Evolutionary conservation across 163 green algal genomes (phyloP).

Genomic region (Trebouxiophyceae sp.): DNA sequence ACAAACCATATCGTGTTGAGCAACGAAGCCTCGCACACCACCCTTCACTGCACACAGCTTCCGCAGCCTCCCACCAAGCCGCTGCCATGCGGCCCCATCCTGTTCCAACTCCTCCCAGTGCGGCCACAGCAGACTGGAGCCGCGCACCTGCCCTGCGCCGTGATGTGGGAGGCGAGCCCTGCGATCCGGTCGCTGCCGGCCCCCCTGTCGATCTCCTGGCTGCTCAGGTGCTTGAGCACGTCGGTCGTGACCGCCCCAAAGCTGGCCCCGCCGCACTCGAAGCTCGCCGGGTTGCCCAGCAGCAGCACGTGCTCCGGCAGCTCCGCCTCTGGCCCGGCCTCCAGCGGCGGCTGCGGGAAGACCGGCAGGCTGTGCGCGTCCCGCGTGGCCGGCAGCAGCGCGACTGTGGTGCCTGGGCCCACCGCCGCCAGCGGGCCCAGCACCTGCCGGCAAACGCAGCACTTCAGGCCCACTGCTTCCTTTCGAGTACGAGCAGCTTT

Average conservation of each 20-base stretch:
- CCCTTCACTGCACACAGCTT: too few relatives aligned
- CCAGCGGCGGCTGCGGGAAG: conserved; percentile 60
- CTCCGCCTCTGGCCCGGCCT: conserved; percentile 4
- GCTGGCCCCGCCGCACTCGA: conserved; percentile 26
- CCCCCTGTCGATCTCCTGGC: conserved; percentile 19
- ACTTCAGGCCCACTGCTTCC: too few relatives aligned
- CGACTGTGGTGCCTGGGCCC: conserved; percentile 24
- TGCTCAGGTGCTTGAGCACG: conserved; percentile 37
- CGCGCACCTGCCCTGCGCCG: conserved; percentile 49
- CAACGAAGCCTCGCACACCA: too few relatives aligned
- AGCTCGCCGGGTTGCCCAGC: conserved; percentile 53
- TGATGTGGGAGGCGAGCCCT: conserved; percentile 44
- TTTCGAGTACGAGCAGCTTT: too few relatives aligned
- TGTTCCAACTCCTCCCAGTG: too few relatives aligned
- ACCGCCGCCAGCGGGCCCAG: conserved; percentile 24
- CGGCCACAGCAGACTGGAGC: too few relatives aligned
- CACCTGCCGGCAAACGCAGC: conserved; percentile 38
- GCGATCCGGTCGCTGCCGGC: conserved; percentile 40
- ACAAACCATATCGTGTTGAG: too few relatives aligned
- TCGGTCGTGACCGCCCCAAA: conserved; percentile 41
- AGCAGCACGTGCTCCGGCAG: conserved; percentile 19
- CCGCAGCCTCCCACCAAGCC: too few relatives aligned
- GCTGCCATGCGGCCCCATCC: too few relatives aligned
- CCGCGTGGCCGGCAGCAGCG: conserved; percentile 58
- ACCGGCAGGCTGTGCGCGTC: conserved; percentile 59